Evolutionary conservation across 2,329 filamentous ascomycete species (phyloP).

Genomic region (Albophoma yamanashiensis): DNA sequence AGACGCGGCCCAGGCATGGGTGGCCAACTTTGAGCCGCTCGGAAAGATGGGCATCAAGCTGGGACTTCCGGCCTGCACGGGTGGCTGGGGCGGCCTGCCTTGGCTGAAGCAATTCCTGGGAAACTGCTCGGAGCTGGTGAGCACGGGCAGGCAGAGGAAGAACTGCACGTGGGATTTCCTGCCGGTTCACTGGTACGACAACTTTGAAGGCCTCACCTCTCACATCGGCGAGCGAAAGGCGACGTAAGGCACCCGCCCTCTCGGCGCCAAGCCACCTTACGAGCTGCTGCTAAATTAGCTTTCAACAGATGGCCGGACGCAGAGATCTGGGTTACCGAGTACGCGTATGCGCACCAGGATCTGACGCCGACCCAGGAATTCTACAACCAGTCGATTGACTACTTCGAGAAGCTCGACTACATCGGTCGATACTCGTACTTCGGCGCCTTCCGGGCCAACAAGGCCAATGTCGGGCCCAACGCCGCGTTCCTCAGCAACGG

Average conservation of each 20-base stretch:
- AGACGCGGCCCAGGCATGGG: constrained; percentile 58
- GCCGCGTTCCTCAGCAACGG: constrained; percentile 57
- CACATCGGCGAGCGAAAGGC: constrained; percentile 45
- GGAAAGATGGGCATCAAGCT: constrained; percentile 52
- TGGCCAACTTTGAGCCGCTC: constrained; percentile 60
- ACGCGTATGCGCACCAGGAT: constrained; percentile 48
- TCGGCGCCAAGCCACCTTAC: neutral
- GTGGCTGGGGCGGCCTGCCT: constrained; percentile 43
- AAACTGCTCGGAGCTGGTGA: constrained; percentile 52
- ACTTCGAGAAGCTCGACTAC: constrained; percentile 47
- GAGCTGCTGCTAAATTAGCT: neutral
- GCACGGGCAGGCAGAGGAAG: constrained; percentile 17
- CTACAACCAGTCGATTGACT: constrained; percentile 55
- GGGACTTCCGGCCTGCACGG: constrained; percentile 62
- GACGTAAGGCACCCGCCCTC: constrained; percentile 16
- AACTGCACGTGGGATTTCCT: constrained; percentile 55
- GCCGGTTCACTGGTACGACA: constrained; percentile 58
- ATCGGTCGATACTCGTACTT: constrained; percentile 66
- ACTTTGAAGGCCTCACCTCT: constrained; percentile 56
- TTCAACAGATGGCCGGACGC: constrained; percentile 42
- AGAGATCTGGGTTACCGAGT: constrained; percentile 72
- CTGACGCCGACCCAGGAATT: constrained; percentile 50
- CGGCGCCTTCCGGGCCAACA: constrained; percentile 58
- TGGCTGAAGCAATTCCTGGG: constrained; percentile 60
- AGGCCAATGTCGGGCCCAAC: constrained; percentile 66